phyloP scores from a whole-genome alignment of 2,329 filamentous ascomycete species.

The Paracorniculantispora psalliotae region DNA sequence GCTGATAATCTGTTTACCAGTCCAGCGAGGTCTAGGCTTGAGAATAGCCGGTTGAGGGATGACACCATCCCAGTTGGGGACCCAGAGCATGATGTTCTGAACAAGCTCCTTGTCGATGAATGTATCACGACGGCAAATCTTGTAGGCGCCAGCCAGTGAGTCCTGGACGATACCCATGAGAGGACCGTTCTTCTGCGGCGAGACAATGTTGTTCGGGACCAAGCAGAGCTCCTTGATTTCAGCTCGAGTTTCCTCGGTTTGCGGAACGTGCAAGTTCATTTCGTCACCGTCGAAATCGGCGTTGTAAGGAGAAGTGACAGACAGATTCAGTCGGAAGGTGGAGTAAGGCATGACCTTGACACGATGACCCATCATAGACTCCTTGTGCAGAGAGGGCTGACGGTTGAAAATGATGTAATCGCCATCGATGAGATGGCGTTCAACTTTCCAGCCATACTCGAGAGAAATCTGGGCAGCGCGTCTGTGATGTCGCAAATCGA shows the following conservation, averaged over 20 bases:
- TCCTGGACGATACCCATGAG: constrained; percentile 99
- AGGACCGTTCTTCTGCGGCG: constrained; percentile 91
- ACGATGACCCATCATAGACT: constrained; percentile 99
- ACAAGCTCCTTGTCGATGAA: constrained; percentile 87
- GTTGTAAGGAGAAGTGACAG: constrained; percentile 98
- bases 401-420: constrained; percentile 99
- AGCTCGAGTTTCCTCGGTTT: constrained; percentile 92
- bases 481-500: constrained; percentile 91
- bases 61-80: constrained; percentile 93
- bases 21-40: constrained; percentile 91
- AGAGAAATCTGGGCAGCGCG: constrained; percentile 79
- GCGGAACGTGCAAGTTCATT: constrained; percentile 99
- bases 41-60: constrained; percentile 91
- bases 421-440: constrained; percentile 91
- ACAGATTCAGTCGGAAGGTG: constrained; percentile 94
- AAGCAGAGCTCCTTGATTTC: constrained; percentile 93
- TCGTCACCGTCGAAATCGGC: constrained; percentile 99
- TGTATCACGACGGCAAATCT: constrained; percentile 87
- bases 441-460: constrained; percentile 97
- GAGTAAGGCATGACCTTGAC: constrained; percentile 99
- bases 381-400: constrained; percentile 97
- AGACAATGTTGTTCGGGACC: constrained; percentile 98
- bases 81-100: constrained; percentile 97
- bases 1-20: constrained; percentile 95
- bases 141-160: constrained; percentile 93